Evolutionary conservation across 139 green algal genomes (phyloP).

Genomic region (Coelastrella sp.): DNA sequence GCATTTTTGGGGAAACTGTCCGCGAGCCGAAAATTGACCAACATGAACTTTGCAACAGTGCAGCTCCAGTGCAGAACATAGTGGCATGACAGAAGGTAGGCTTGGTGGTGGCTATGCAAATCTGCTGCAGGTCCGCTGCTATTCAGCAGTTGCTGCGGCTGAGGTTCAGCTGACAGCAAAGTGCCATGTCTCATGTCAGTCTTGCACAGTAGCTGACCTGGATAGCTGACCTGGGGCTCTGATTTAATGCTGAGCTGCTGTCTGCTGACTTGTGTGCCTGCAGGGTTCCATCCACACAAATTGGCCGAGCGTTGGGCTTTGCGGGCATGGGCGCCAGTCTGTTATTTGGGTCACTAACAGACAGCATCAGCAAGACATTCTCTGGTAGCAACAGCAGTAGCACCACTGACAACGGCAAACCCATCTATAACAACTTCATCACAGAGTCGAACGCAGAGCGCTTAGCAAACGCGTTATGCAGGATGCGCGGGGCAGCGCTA

Average conservation of each 20-base stretch:
- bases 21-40: too few relatives aligned
- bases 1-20: too few relatives aligned
- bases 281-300: constrained; percentile 80
- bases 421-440: constrained; percentile 40
- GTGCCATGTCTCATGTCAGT: too few relatives aligned
- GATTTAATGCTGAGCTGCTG: not conserved
- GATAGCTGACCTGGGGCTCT: too few relatives aligned
- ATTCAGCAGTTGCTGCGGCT: too few relatives aligned
- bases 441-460: constrained; percentile 90
- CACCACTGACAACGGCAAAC: not conserved
- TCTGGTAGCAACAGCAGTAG: constrained; percentile 30
- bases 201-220: too few relatives aligned
- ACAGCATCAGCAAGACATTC: constrained; percentile 65
- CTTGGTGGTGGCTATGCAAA: too few relatives aligned
- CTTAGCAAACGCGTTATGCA: constrained; percentile 92
- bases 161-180: too few relatives aligned
- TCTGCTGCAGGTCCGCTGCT: too few relatives aligned
- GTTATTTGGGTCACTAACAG: constrained; percentile 74
- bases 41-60: too few relatives aligned
- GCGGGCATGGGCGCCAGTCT: constrained; percentile 84
- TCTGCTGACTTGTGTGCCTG: not conserved
- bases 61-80: too few relatives aligned
- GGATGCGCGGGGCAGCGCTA: constrained; percentile 93
- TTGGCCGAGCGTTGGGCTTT: constrained; percentile 88
- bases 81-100: too few relatives aligned